Evolutionary conservation across 2,329 filamentous ascomycete genomes (phyloP), one percentile per base, ranked within the genome.

Genomic region (Stachybotrys elegans): DNA sequence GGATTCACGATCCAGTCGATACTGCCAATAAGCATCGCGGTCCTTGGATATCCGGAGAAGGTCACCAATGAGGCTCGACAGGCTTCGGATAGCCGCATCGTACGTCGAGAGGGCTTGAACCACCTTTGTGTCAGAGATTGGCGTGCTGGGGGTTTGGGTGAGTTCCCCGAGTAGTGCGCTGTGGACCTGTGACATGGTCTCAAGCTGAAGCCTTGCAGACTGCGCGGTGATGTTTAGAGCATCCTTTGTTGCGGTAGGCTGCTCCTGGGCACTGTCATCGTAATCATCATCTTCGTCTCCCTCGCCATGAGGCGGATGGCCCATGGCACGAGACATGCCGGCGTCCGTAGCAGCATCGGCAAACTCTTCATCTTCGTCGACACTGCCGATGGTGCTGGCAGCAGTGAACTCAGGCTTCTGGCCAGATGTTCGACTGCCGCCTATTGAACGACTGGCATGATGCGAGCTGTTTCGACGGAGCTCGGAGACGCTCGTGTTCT

Each of bases 171-270:
- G 79, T 40, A 97, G 71, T 4, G 91, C 91, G n/a, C 81, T 72
- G 45, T 90, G 89, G 21, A 98, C 89, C 54, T 88, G 84, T 6
- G 86, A 83, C 53, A 98, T 79, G 34, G 95, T 85, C 58, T 97
- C 92, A 5, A 98, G 79, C 63, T 98, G 93, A 23, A 97, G 69
- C 60, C 87, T 92, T 11, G 90, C 90, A 13, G 93, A 97, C 62
- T 97, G 92, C 0, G 93, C 93, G 4, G 92, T 96, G 57, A 98
- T 97, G 61, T 92, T 92, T 66, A 97, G 91, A 2, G 93, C 91
- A 62, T 98, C 93, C 59, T 95, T 95, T 58, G 81, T 91, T 25
- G 83, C 81, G 1, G 84, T 79, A 8, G 80, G 81, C 25, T 83
- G 70, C 50, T 94, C 88, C 46, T 80, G 84, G 43, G 84, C 85